A percentile compares a stretch with the other conserved stretches of the same genome.
Evolutionary conservation across 2,329 filamentous ascomycete species (phyloP).

Genomic region (Aspergillus piperis): DNA sequence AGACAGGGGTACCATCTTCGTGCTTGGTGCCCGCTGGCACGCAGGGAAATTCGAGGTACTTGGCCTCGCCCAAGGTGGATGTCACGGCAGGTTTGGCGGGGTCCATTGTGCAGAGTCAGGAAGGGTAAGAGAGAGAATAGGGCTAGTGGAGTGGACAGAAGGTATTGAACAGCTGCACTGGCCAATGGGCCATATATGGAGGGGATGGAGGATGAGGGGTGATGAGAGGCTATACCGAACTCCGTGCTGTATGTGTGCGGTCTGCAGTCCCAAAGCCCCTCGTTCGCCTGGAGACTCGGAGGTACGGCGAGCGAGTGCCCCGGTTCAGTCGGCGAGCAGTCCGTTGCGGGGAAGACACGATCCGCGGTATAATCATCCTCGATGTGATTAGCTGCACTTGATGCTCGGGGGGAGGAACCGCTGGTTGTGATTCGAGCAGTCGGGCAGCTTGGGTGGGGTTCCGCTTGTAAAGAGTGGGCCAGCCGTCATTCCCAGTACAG

Average conservation of each 20-base stretch:
- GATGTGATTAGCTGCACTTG: conserved; percentile 4
- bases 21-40: conserved; percentile 53
- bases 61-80: conserved; percentile 45
- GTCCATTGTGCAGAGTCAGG: conserved; percentile 23
- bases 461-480: neutral
- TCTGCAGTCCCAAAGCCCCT: conserved; percentile 24
- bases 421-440: neutral
- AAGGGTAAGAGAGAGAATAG: neutral
- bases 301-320: conserved; percentile 26
- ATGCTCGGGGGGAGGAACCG: neutral
- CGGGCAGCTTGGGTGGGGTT: neutral
- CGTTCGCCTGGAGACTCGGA: conserved; percentile 19
- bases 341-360: conserved; percentile 21
- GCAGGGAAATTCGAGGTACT: conserved; percentile 60
- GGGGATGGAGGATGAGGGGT: conserved; percentile 21
- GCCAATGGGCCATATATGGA: conserved; percentile 19
- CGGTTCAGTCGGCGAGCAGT: conserved; percentile 22
- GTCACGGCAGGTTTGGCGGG: conserved; percentile 22
- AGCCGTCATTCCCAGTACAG: neutral
- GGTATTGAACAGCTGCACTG: neutral
- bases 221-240: conserved; percentile 13
- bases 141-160: neutral
- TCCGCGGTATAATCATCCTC: conserved; percentile 8
- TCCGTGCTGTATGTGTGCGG: conserved; percentile 9
- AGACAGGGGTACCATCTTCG: conserved; percentile 60